These are phyloP conservation scores for Exophiala alcalophila DNA, from an alignment of 2,329 filamentous ascomycete genomes.

Conservation along the genomic window DNA sequence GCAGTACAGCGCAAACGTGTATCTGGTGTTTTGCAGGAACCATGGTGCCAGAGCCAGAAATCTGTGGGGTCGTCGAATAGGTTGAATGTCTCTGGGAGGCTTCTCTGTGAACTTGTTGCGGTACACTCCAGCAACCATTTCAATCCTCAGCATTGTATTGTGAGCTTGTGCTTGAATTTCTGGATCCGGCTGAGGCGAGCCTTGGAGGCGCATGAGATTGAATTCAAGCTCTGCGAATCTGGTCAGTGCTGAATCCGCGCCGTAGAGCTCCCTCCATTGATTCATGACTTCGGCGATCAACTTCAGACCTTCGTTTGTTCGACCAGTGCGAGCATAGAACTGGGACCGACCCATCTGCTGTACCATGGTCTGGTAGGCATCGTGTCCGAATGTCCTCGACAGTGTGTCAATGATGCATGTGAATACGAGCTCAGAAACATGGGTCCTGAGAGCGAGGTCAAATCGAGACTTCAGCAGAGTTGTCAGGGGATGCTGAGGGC, in stretches of 20 bases:
- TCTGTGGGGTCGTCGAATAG: neutral
- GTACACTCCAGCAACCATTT: constrained; percentile 11
- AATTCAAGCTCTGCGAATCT: constrained; percentile 15
- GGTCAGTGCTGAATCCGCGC: constrained; percentile 9
- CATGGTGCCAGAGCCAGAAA: constrained; percentile 11
- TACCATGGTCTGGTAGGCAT: constrained; percentile 15
- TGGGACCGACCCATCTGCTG: constrained; percentile 19
- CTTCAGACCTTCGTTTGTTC: constrained; percentile 3
- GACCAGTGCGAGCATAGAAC: constrained; percentile 15
- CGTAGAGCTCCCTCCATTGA: constrained; percentile 10
- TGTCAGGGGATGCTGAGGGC: constrained; percentile 10
- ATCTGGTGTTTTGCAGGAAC: constrained; percentile 17
- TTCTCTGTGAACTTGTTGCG: constrained; percentile 9
- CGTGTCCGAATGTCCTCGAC: constrained; percentile 12
- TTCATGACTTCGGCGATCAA: constrained; percentile 12
- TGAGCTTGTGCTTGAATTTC: constrained; percentile 10
- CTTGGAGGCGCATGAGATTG: constrained; percentile 11
- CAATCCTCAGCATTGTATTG: constrained; percentile 16
- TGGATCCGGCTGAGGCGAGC: neutral
- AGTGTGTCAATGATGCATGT: constrained; percentile 17
- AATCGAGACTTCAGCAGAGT: constrained; percentile 14
- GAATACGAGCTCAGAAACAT: constrained; percentile 17
- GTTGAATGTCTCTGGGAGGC: neutral
- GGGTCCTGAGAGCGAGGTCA: constrained; percentile 1
- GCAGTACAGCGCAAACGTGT: constrained; percentile 18